phyloP scores from a whole-genome alignment of 129 eudicot species.

The Lactuca sativa region DNA sequence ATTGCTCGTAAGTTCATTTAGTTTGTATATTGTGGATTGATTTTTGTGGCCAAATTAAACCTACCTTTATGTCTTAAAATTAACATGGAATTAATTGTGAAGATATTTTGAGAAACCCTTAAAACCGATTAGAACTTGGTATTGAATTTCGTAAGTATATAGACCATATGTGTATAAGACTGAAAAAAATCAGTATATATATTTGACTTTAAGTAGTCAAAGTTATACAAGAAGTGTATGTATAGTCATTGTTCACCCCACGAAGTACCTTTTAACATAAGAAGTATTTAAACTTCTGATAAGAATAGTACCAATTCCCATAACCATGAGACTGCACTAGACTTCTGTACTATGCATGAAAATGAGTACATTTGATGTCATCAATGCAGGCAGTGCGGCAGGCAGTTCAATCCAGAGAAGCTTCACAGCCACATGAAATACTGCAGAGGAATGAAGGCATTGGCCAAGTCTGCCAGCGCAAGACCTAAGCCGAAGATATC shows the following conservation, averaged over 20 bases:
- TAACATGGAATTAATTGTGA: background rate
- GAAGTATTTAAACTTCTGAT: background rate
- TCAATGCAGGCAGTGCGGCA: constrained; percentile 75
- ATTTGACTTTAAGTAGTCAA: constrained; percentile 25
- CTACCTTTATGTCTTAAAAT: background rate
- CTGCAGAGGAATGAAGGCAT: constrained; percentile 68
- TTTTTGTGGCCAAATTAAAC: constrained; percentile 16
- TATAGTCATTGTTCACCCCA: background rate
- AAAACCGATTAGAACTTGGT: background rate
- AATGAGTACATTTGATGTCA: constrained; percentile 4
- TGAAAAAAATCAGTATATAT: background rate
- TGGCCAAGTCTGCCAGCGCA: constrained; percentile 35
- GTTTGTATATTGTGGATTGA: constrained; percentile 18
- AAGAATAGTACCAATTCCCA: background rate
- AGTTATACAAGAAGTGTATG: background rate
- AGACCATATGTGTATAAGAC: background rate
- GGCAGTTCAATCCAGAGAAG: constrained; percentile 69
- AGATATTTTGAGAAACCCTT: background rate
- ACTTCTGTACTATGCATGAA: constrained; percentile 5
- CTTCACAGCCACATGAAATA: constrained; percentile 66
- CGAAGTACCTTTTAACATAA: background rate
- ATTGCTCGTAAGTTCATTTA: constrained; percentile 66
- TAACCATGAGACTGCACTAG: background rate
- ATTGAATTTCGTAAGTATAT: background rate
- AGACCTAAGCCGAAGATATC: constrained; percentile 24